Evolutionary conservation across 768 basidiomycete genomes (phyloP), one percentile per base, ranked within the genome.

Genomic region (Panus rudis): DNA sequence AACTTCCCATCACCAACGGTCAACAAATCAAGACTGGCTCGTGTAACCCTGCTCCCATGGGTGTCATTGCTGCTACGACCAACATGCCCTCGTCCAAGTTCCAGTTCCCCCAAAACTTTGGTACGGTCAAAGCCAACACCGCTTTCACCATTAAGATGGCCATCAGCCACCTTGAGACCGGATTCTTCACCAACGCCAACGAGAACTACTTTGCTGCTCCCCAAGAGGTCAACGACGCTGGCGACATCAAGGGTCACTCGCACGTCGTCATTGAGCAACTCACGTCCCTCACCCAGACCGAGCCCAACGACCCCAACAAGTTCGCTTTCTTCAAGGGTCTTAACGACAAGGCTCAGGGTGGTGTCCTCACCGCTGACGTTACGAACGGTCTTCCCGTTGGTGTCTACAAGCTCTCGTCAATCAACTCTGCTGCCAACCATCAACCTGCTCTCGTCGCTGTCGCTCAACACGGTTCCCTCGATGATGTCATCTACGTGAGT

Each of bases 41-140:
- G 13, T 81, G 80, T 57, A 81, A 83, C 61, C 71, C 75, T 24
- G 68, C 75, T 8, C 75, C 76, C 0, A 77, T 82, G 70, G 82
- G 83, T 42, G 54, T 69, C 32, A 75, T 84, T 43, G 69, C 76
- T n/a, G 60, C 78, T 6, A 58, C 60, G 21, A 59, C 63, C 32
- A 71, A 72, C 43, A 70, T 76, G 63, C 81, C 84, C 0, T 69
- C 73, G 2, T 56, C 64, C 49, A 82, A 79, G 59, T 81, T 83
- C 56, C 47, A 55, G 23, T 52, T 45, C 48, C 80, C 81, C 4
- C 37, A 26, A 37, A 83, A 81, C 53, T 62, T 66, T 43, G 64
- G 59, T 27, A 64, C 65, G 40, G 26, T 79, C 22, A 51, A 67
- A 17, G 64, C 71, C n/a, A 71, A 78, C 58, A 57, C 57, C 14